phyloP scores from a whole-genome alignment of 495 filamentous ascomycete genomes.

The Penicillium manginii region DNA sequence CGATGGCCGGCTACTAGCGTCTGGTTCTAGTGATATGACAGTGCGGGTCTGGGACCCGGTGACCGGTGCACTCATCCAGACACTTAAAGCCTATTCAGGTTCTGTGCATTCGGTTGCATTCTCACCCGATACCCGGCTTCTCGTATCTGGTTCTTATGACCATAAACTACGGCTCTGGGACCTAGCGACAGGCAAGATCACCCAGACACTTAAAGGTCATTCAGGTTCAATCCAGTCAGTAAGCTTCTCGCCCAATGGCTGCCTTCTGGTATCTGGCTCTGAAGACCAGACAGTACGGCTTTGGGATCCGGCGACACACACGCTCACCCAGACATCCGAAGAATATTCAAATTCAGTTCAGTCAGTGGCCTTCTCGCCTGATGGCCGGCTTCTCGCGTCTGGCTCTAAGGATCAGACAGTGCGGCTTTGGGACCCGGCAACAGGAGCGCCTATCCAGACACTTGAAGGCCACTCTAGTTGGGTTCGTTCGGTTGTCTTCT shows the following conservation, averaged over 20 bases:
- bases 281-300: conserved; percentile 31
- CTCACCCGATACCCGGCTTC: too few relatives aligned
- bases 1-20: neutral
- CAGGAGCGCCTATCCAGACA: too few relatives aligned
- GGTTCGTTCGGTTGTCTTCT: too few relatives aligned
- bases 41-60: conserved; percentile 34
- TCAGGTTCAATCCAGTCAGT: neutral
- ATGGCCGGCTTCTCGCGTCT: neutral
- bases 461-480: too few relatives aligned
- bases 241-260: conserved; percentile 31
- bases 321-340: conserved; percentile 21
- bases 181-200: too few relatives aligned
- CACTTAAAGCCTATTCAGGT: too few relatives aligned
- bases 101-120: too few relatives aligned
- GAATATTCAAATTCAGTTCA: conserved; percentile 19
- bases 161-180: too few relatives aligned
- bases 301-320: conserved; percentile 11
- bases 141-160: too few relatives aligned
- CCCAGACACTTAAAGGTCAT: neutral
- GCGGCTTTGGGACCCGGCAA: conserved; percentile 30
- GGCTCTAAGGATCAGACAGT: conserved; percentile 12
- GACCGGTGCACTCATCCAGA: too few relatives aligned
- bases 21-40: neutral
- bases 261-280: conserved; percentile 35
- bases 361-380: neutral